A percentile compares a stretch with the other conserved stretches of the same genome.
Conservation (phyloP, 2,329 filamentous ascomycete genomes). For the Fusarium sublunatum region DNA sequence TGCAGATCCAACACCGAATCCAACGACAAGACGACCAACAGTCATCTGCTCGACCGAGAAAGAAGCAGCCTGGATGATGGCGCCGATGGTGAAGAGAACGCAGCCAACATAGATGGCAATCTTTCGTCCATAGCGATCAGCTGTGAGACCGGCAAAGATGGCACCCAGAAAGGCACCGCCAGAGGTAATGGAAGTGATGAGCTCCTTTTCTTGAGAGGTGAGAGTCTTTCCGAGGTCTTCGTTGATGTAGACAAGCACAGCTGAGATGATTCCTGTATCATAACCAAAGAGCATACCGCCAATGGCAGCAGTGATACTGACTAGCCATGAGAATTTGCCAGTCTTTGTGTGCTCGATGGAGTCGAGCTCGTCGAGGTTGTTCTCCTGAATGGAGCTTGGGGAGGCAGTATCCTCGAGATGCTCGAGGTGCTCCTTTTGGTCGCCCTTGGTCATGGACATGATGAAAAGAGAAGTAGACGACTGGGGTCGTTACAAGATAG, state of each 20-base stretch:
- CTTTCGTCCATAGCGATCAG: constrained; percentile 45
- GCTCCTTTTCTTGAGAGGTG: constrained; percentile 58
- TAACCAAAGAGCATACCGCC: constrained; percentile 54
- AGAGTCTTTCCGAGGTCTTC: constrained; percentile 53
- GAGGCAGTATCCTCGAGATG: constrained; percentile 36
- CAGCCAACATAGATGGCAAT: constrained; percentile 46
- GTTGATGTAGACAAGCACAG: constrained; percentile 46
- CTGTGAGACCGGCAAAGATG: constrained; percentile 44
- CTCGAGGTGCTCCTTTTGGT: constrained; percentile 35
- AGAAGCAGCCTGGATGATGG: constrained; percentile 44
- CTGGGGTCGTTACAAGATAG: constrained; percentile 3
- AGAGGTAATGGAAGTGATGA: constrained; percentile 63
- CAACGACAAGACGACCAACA: constrained; percentile 56
- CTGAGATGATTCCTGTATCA: constrained; percentile 54
- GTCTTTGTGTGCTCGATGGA: constrained; percentile 43
- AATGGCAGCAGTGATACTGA: constrained; percentile 47
- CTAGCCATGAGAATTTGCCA: constrained; percentile 43
- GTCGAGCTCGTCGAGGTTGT: constrained; percentile 42
- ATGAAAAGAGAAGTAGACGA: not conserved
- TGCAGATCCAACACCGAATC: constrained; percentile 61
- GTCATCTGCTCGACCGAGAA: constrained; percentile 47
- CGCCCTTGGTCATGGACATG: constrained; percentile 31
- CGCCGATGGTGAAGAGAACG: constrained; percentile 42
- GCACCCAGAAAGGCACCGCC: constrained; percentile 50
- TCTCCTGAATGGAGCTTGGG: constrained; percentile 29